Percentiles rank a stretch among this genome's conserved stretches.
Conservation (phyloP, 495 filamentous ascomycete species). For the Filosporella fistucella region DNA sequence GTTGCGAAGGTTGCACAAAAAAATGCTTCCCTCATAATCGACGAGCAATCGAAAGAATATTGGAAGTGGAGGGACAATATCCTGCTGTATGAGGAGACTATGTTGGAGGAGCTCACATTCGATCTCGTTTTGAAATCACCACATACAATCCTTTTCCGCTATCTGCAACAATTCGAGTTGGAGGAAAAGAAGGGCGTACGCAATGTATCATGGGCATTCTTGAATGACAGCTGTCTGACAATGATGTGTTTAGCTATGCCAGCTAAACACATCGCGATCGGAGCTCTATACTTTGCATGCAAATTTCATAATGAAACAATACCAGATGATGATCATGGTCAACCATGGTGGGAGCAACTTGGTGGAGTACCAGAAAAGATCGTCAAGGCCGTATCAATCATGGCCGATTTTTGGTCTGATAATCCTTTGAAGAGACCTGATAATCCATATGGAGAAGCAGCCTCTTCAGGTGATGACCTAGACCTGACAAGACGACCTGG, state of each 20-base stretch:
- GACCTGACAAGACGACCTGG: constrained; percentile 10
- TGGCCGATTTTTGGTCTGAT: constrained; percentile 72
- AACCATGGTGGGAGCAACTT: constrained; percentile 82
- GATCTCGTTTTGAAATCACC: constrained; percentile 85
- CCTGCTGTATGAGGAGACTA: constrained; percentile 80
- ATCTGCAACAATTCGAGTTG: constrained; percentile 62
- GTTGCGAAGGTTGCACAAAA: constrained; percentile 95
- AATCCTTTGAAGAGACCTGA: constrained; percentile 42
- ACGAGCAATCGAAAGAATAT: constrained; percentile 94
- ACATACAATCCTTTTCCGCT: constrained; percentile 74
- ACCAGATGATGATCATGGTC: constrained; percentile 65
- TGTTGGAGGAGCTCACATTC: constrained; percentile 91
- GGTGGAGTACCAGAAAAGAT: constrained; percentile 59
- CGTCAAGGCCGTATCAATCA: constrained; percentile 59
- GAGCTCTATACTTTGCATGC: constrained; percentile 80
- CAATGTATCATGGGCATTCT: constrained; percentile 84
- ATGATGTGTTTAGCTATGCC: constrained; percentile 78
- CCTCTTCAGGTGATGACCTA: constrained; percentile 19
- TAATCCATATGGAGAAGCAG: constrained; percentile 20
- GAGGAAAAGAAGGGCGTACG: constrained; percentile 71
- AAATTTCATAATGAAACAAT: constrained; percentile 64
- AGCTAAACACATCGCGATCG: constrained; percentile 74
- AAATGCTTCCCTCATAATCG: constrained; percentile 76
- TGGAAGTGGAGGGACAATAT: constrained; percentile 97
- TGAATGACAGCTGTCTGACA: constrained; percentile 84